A percentile compares a stretch with the other conserved stretches of the same genome.
These are phyloP conservation scores for Boletus pseudopeckii DNA, from an alignment of 768 basidiomycete genomes.

Conservation along the genomic window DNA sequence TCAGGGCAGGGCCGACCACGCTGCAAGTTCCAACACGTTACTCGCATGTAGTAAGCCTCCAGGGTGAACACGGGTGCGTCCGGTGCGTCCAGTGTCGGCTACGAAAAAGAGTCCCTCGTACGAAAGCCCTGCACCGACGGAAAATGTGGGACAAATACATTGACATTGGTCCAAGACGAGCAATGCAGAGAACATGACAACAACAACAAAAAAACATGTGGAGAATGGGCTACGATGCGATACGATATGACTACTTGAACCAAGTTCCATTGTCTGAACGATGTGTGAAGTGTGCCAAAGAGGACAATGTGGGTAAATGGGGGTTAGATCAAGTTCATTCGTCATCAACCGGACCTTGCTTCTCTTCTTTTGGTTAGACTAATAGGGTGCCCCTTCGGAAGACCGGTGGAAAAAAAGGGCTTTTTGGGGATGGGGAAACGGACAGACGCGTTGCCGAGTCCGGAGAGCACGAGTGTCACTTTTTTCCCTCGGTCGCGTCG, in stretches of 20 bases:
- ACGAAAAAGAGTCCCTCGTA: no score
- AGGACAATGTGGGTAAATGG: not conserved
- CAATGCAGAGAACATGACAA: no score
- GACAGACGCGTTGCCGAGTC: not conserved
- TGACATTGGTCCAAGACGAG: not conserved
- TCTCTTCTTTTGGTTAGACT: conserved; percentile 2
- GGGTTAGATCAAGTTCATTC: not conserved
- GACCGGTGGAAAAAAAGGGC: not conserved
- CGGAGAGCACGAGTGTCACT: not conserved
- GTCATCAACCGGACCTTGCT: not conserved
- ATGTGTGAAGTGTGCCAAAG: not conserved
- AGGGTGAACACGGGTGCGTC: no score
- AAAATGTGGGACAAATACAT: no score
- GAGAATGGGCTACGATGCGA: not conserved
- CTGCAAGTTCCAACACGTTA: no score
- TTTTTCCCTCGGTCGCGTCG: not conserved
- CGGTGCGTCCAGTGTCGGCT: no score
- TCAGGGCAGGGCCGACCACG: no score
- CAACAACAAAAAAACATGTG: no score
- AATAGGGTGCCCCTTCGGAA: not conserved
- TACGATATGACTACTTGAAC: not conserved
- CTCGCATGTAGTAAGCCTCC: no score
- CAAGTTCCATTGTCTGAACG: not conserved
- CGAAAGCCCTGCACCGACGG: no score
- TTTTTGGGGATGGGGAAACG: conserved; percentile 1